Percentiles rank a stretch among this genome's conserved stretches.
Evolutionary conservation across 2,329 filamentous ascomycete species (phyloP).

Genomic region (Fusarium chaquense): DNA sequence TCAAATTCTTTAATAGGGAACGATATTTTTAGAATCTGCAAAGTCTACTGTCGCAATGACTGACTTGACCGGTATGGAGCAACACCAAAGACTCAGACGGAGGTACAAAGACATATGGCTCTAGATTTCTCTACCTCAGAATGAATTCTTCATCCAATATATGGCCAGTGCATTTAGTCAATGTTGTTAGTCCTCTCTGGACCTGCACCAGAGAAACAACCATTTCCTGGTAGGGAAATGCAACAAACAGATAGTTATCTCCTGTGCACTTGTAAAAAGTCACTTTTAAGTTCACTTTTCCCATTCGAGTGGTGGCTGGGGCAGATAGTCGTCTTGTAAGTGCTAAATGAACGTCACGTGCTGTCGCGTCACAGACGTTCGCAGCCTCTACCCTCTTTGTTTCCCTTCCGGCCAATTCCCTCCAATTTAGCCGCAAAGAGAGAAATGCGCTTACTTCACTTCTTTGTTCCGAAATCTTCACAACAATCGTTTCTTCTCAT

Average conservation of each 20-base stretch:
- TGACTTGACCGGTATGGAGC: not conserved
- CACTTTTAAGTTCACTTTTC: not conserved
- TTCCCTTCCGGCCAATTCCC: constrained; percentile 25
- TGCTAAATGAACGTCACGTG: constrained; percentile 23
- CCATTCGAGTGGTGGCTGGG: not conserved
- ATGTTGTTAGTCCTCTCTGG: not conserved
- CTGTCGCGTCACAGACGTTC: constrained; percentile 30
- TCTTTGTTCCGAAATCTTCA: constrained; percentile 9
- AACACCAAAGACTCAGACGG: not conserved
- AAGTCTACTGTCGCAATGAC: not conserved
- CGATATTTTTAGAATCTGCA: not conserved
- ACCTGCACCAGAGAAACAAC: not conserved
- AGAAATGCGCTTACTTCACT: not conserved
- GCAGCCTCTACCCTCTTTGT: constrained; percentile 10
- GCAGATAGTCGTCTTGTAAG: not conserved
- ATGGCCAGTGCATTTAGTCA: not conserved
- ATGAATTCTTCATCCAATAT: not conserved
- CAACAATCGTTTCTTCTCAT: not conserved
- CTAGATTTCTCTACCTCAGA: not conserved
- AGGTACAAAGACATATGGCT: not conserved
- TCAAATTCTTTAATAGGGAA: not conserved
- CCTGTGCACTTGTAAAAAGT: not conserved
- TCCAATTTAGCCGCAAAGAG: constrained; percentile 32
- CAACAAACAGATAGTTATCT: not conserved
- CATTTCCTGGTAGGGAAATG: not conserved